Percentiles rank a stretch among this genome's conserved stretches.
Conservation (phyloP, 306 rosid genomes). For the Prunus dulcis region DNA sequence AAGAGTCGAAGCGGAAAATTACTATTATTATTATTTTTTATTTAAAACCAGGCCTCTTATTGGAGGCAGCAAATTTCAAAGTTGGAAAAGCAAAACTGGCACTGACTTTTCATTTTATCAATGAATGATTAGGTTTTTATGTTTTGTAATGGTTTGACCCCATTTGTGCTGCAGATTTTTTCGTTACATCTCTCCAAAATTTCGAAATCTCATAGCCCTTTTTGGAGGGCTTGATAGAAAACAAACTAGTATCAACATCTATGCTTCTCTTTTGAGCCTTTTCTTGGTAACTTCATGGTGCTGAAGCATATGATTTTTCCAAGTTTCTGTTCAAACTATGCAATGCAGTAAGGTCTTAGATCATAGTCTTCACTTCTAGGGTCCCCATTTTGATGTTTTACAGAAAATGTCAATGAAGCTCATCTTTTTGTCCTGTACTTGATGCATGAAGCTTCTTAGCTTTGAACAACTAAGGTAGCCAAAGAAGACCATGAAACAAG, state of each 20-base stretch:
- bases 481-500: not conserved
- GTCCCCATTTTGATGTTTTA: not conserved
- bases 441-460: not conserved
- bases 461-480: not conserved
- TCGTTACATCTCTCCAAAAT: not conserved
- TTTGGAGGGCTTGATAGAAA: not conserved
- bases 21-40: constrained; percentile 27
- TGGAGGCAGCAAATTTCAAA: constrained; percentile 41
- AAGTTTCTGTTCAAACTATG: not conserved
- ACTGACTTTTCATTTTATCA: constrained; percentile 34
- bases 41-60: constrained; percentile 37
- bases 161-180: not conserved
- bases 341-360: not conserved
- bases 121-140: constrained; percentile 39
- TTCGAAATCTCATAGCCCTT: not conserved
- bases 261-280: not conserved
- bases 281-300: not conserved
- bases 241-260: not conserved
- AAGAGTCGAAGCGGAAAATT: constrained; percentile 15
- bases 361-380: not conserved
- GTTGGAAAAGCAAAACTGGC: constrained; percentile 33
- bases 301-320: not conserved
- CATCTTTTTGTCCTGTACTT: not conserved
- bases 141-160: constrained; percentile 17
- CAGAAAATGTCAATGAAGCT: not conserved